These are phyloP conservation scores for Podospora didyma DNA, from an alignment of 495 filamentous ascomycete genomes.

Conservation along the genomic window DNA sequence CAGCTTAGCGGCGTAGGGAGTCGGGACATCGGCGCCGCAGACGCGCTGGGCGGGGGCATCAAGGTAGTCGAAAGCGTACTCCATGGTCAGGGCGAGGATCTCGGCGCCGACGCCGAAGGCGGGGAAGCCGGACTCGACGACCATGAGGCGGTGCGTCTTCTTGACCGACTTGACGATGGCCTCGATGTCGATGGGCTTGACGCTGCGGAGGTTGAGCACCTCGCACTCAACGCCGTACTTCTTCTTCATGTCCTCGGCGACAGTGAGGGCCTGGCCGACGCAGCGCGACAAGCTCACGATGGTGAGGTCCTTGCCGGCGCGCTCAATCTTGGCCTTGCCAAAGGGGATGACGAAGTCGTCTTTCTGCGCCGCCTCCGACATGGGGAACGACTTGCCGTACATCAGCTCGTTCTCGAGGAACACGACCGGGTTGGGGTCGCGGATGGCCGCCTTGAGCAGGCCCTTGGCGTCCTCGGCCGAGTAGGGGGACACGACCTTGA, in stretches of 20 bases:
- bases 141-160: constrained; percentile 92
- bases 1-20: constrained; percentile 81
- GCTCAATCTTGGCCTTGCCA: constrained; percentile 98
- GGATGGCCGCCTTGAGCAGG: constrained; percentile 93
- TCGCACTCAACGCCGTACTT: constrained; percentile 95
- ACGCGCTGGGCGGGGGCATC: constrained; percentile 88
- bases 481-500: constrained; percentile 96
- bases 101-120: constrained; percentile 88
- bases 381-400: constrained; percentile 90
- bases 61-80: constrained; percentile 97
- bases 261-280: constrained; percentile 86
- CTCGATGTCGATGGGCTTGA: constrained; percentile 96
- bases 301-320: constrained; percentile 90
- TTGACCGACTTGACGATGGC: constrained; percentile 93
- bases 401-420: constrained; percentile 97
- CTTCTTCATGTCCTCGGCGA: constrained; percentile 84
- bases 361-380: constrained; percentile 92
- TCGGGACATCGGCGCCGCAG: constrained; percentile 94
- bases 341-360: constrained; percentile 94
- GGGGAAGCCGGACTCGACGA: constrained; percentile 93
- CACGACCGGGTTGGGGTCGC: constrained; percentile 94
- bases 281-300: constrained; percentile 92
- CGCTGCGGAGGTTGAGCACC: constrained; percentile 94
- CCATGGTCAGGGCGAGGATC: constrained; percentile 89
- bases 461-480: constrained; percentile 98